A percentile compares a stretch with the other conserved stretches of the same genome.
Conservation (phyloP, 306 rosid species). For the Pyrus betulifolia region DNA sequence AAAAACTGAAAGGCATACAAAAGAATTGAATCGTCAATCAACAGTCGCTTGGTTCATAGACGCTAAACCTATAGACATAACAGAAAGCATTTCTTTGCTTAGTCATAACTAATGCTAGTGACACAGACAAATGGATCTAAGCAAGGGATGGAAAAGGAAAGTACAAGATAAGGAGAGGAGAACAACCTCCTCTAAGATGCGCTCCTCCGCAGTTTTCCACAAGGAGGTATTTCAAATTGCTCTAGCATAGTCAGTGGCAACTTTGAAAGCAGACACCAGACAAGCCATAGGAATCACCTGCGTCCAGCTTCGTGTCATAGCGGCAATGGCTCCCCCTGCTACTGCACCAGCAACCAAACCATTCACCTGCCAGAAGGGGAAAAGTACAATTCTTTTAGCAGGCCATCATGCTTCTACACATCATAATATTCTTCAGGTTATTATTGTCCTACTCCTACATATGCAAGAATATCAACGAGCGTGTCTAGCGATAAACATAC, state of each 20-base stretch:
- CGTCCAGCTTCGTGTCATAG: conserved; percentile 54
- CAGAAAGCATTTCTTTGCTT: not conserved
- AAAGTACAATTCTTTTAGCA: conserved; percentile 6
- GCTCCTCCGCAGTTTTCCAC: not conserved
- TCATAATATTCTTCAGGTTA: not conserved
- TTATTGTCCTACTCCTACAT: not conserved
- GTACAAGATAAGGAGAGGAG: not conserved
- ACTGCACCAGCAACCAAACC: conserved; percentile 73
- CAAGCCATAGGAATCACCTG: conserved; percentile 56
- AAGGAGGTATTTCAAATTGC: conserved; percentile 21
- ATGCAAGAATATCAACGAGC: not conserved
- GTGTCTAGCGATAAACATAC: not conserved
- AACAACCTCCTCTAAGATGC: not conserved
- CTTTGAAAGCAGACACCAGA: conserved; percentile 54
- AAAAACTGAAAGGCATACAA: not conserved
- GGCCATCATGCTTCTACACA: not conserved
- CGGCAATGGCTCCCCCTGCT: conserved; percentile 67
- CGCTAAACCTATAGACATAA: not conserved
- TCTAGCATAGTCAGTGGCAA: conserved; percentile 58
- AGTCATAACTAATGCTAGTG: not conserved
- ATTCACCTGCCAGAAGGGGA: conserved; percentile 47
- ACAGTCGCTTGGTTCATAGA: not conserved
- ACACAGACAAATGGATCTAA: not conserved
- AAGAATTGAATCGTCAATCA: not conserved
- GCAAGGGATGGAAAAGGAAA: not conserved